Percentiles rank a stretch among this genome's conserved stretches.
phyloP scores from a whole-genome alignment of 306 rosid genomes.

The Hippophae tibetana region DNA sequence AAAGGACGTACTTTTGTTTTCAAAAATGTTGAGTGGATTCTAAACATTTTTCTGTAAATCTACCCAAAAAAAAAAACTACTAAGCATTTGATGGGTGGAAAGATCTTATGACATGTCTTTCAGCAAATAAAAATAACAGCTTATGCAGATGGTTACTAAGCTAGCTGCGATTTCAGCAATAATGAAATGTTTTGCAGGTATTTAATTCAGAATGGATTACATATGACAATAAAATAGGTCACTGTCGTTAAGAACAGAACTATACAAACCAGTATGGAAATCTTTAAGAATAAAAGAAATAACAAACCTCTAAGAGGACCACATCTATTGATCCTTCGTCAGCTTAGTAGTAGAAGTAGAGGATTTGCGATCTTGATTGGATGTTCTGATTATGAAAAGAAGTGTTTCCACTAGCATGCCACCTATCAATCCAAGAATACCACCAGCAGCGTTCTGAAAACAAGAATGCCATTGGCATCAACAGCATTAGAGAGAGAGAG shows the following conservation, averaged over 20 bases:
- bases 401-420: constrained; percentile 91
- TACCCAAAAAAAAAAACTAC: too few species aligned
- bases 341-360: constrained; percentile 35
- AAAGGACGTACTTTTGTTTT: too few species aligned
- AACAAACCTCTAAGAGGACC: neutral
- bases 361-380: constrained; percentile 29
- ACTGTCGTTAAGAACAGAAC: neutral
- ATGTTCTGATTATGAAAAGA: constrained; percentile 63
- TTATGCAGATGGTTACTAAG: too few species aligned
- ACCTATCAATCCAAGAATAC: constrained; percentile 69
- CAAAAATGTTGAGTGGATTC: too few species aligned
- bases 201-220: too few species aligned
- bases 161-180: too few species aligned
- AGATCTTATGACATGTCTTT: too few species aligned
- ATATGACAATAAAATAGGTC: neutral
- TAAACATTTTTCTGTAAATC: too few species aligned
- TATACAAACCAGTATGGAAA: neutral
- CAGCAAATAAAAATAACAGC: too few species aligned
- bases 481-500: constrained; percentile 1
- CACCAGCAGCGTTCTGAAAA: constrained; percentile 84
- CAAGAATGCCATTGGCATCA: constrained; percentile 1
- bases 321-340: constrained; percentile 60
- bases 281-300: neutral
- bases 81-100: too few species aligned
- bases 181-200: too few species aligned